Evolutionary conservation across 345 rosid genomes (phyloP).

Genomic region (Draba incana): DNA sequence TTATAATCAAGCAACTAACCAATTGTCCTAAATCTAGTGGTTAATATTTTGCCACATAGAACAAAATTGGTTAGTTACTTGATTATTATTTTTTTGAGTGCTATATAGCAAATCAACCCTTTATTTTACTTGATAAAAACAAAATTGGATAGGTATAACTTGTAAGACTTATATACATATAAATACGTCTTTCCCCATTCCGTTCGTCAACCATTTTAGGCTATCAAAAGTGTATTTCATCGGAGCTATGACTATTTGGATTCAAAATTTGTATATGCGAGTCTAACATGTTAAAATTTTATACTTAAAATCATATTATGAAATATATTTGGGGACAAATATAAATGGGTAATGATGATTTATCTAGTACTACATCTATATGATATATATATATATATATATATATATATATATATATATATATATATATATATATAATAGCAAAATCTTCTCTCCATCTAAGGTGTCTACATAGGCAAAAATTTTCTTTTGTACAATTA

Average conservation of each 20-base stretch:
- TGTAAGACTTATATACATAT: neutral
- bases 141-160: slow-evolving; percentile 6
- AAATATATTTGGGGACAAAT: neutral
- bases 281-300: neutral
- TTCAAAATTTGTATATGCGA: slow-evolving; percentile 1
- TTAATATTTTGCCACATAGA: too few species aligned
- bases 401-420: too few species aligned
- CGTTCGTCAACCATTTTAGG: slow-evolving; percentile 32
- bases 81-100: too few species aligned
- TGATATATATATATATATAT: too few species aligned
- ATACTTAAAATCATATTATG: neutral
- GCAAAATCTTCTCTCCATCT: too few species aligned
- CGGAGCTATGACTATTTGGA: slow-evolving; percentile 8
- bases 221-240: slow-evolving; percentile 16
- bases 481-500: too few species aligned
- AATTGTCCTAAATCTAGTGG: too few species aligned
- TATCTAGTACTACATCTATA: neutral
- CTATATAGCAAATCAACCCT: neutral
- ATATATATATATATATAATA: too few species aligned
- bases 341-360: neutral
- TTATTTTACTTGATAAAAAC: neutral
- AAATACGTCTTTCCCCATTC: neutral
- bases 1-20: too few species aligned
- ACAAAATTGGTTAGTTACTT: too few species aligned
- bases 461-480: too few species aligned